Base-by-base conservation (phyloP, 495 filamentous ascomycete genomes). In the Oidiodendron maius region DNA sequence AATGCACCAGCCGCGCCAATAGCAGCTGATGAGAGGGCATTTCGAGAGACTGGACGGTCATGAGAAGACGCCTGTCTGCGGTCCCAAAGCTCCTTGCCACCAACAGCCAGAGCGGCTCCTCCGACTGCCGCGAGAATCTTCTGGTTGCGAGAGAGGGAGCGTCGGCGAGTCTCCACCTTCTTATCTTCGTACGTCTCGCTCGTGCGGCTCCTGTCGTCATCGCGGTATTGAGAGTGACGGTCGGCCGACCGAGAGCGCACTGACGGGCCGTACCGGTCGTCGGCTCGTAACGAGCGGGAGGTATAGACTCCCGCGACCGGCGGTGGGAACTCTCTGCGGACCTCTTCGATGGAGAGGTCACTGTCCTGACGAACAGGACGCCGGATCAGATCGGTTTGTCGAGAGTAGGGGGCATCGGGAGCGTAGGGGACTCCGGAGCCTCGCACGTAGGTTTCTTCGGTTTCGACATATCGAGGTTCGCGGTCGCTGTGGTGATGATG, bases 321-420 rank as follows among this genome's bases (percentile, higher is more conserved):
- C 24, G 84, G 80, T 0, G 79, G 82, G 51, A 83, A 87, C 25
- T 86, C 80, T 40, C 82, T 76, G 50, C 71, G 74, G 38, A 86
- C 71, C 64, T 85, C 80, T 64, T 88, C 84, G 51, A 86, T 65
- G 2, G 77, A 74, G 22, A 81, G 68, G 47, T 83, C 81, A 53
- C 73, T 72, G 50, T 82, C 77, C 49, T 73, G 68, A 41, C 76
- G 72, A 16, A 67, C 60, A 16, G 58, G 60, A 40, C 75, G 74
- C 21, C 86, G 68, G 34, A 82, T 57, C 40, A 78, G 78, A 50
- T 61, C 69, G 22, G 64, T 66, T 18, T 59, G 65, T 18, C 8
- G 55, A 36, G 66, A 61, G 44, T 65, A 67, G 0, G 54, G 45
- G 26, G 55, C 36, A 11, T 60, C 53, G n/a, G 48, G 43, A 4